Conservation (phyloP, 352 stramenopile species). For the Bremia lactucae region DNA sequence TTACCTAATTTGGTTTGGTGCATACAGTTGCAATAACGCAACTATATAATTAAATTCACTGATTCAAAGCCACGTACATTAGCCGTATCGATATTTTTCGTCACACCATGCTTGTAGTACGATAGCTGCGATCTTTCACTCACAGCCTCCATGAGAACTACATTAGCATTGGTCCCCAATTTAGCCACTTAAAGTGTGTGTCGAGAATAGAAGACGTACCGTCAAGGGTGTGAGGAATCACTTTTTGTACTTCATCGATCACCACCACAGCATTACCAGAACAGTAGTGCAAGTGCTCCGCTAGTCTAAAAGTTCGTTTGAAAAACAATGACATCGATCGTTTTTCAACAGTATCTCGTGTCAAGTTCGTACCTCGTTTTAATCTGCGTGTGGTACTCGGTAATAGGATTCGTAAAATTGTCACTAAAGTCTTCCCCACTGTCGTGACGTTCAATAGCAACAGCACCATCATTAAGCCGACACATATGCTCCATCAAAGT, state of each 20-base stretch:
- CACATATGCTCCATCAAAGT: too few relatives aligned
- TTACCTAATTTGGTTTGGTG: slow-evolving; percentile 35
- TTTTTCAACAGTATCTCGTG: not conserved
- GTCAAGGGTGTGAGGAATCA: slow-evolving; percentile 83
- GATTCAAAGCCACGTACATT: slow-evolving; percentile 31
- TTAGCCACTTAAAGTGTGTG: too few relatives aligned
- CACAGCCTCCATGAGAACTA: slow-evolving; percentile 70
- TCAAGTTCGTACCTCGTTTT: slow-evolving; percentile 39
- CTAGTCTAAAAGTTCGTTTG: slow-evolving; percentile 31
- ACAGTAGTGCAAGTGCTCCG: slow-evolving; percentile 69
- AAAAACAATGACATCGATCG: slow-evolving; percentile 1
- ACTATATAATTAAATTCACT: too few relatives aligned
- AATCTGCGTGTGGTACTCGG: slow-evolving; percentile 78
- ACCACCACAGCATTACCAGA: slow-evolving; percentile 82
- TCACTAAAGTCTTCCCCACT: slow-evolving; percentile 83
- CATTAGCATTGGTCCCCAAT: not conserved
- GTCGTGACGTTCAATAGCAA: slow-evolving; percentile 1
- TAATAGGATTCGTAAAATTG: slow-evolving; percentile 72
- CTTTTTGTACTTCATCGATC: slow-evolving; percentile 89
- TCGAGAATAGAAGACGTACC: too few relatives aligned
- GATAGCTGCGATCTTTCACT: slow-evolving; percentile 58
- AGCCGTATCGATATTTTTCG: slow-evolving; percentile 55
- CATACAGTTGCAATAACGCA: too few relatives aligned
- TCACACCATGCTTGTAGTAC: slow-evolving; percentile 61
- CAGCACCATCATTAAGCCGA: not conserved